Evolutionary conservation across 768 basidiomycete genomes (phyloP).

Genomic region (Macrolepiota albuminosa): DNA sequence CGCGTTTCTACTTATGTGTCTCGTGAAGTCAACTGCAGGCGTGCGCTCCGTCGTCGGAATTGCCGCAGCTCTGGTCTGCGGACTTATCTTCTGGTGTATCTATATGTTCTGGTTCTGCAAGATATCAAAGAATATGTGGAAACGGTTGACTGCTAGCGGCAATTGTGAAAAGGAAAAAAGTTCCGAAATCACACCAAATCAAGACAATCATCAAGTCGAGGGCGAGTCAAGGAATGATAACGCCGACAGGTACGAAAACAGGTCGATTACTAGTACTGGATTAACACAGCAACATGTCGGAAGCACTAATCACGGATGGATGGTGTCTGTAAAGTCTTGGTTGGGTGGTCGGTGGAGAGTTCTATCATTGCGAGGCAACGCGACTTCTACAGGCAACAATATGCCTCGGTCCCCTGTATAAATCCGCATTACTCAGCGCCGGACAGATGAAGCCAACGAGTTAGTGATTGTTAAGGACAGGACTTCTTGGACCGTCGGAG

Average conservation of each 20-base stretch:
- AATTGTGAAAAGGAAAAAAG: neutral
- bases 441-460: no score
- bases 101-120: neutral
- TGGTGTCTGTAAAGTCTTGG: neutral
- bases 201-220: neutral
- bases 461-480: no score
- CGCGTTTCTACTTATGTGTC: constrained; percentile 1
- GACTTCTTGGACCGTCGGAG: no score
- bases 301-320: neutral
- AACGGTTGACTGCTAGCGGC: neutral
- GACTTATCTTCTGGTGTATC: constrained; percentile 2
- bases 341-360: neutral
- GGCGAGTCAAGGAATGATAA: neutral
- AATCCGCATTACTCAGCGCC: neutral
- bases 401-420: neutral
- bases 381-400: neutral
- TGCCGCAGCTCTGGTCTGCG: neutral
- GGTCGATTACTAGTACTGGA: no score
- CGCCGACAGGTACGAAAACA: neutral
- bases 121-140: neutral
- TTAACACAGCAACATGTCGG: neutral
- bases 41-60: neutral
- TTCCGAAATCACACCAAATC: neutral
- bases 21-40: neutral
- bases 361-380: neutral